Evolutionary conservation across 208 protist species (phyloP).

Genomic region (Wallacemonas rigidus): DNA sequence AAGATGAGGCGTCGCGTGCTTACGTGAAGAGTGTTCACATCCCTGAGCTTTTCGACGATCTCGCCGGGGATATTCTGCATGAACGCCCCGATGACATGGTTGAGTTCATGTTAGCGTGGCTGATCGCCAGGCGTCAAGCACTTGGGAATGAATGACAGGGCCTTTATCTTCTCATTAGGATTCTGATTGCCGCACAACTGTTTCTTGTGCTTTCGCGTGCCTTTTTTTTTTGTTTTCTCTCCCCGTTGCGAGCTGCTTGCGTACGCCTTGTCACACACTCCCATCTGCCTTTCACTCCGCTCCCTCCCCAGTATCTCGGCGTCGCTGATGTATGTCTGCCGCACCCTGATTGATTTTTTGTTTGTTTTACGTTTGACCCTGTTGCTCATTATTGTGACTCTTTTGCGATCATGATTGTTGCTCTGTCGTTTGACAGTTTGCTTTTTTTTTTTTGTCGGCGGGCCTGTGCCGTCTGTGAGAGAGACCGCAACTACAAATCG

Average conservation of each 20-base stretch:
- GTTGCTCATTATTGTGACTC: background rate
- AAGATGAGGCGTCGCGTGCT: background rate
- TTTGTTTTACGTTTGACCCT: background rate
- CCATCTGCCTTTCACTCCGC: too few relatives aligned
- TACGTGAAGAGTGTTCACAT: slow-evolving; percentile 14
- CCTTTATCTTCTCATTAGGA: background rate
- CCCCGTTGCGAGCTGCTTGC: too few relatives aligned
- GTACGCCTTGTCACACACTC: too few relatives aligned
- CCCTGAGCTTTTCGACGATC: slow-evolving; percentile 59
- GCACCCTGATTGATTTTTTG: background rate
- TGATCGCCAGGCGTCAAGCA: slow-evolving; percentile 35
- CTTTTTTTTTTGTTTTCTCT: slow-evolving; percentile 20
- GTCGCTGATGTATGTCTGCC: too few relatives aligned
- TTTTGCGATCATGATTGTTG: background rate
- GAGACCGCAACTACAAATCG: too few relatives aligned
- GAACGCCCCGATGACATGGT: slow-evolving; percentile 56
- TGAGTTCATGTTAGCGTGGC: slow-evolving; percentile 58
- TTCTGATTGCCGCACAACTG: too few relatives aligned
- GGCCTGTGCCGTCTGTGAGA: too few relatives aligned
- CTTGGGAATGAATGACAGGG: slow-evolving; percentile 10
- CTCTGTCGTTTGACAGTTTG: too few relatives aligned
- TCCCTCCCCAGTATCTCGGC: too few relatives aligned
- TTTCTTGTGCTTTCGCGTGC: slow-evolving; percentile 5
- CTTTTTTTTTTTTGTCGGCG: too few relatives aligned
- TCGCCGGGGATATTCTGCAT: slow-evolving; percentile 49